Percentiles rank a stretch among this genome's conserved stretches.
These are phyloP conservation scores for Phlyctochytrium planicorne DNA, from an alignment of 192 early-diverging fungal genomes.

Conservation along the genomic window DNA sequence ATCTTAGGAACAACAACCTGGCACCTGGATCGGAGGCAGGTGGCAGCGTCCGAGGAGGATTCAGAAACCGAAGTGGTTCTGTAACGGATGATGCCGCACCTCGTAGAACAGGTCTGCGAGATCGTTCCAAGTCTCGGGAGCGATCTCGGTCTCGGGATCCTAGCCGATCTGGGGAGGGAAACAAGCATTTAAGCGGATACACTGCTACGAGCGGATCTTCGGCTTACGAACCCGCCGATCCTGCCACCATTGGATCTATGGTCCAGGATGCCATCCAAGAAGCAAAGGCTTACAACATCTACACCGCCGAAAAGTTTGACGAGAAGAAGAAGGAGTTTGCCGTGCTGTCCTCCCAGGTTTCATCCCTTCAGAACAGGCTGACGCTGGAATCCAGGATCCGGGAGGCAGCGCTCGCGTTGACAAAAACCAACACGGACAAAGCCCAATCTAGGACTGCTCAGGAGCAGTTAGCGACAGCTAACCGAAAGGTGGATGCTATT, in stretches of 20 bases:
- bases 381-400: conserved; percentile 39
- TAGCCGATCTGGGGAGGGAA: background rate
- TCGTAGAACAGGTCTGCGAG: no score
- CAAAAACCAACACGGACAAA: conserved; percentile 24
- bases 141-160: background rate
- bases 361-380: conserved; percentile 39
- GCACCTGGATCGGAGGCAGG: no score
- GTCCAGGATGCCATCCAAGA: conserved; percentile 35
- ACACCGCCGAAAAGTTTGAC: conserved; percentile 37
- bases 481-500: conserved; percentile 40
- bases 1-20: no score
- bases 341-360: conserved; percentile 22
- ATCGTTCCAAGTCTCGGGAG: background rate
- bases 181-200: background rate
- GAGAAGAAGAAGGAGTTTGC: conserved; percentile 35
- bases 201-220: background rate
- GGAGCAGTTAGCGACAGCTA: conserved; percentile 36
- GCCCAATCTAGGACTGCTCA: conserved; percentile 20
- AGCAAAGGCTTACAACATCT: conserved; percentile 30
- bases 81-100: no score
- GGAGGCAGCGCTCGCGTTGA: conserved; percentile 41
- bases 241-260: conserved; percentile 26
- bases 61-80: no score
- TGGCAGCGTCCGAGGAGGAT: no score
- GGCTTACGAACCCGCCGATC: background rate